These are phyloP conservation scores for Hordeum pubiflorum DNA, from an alignment of 202 grass and related monocot genomes.

Conservation along the genomic window DNA sequence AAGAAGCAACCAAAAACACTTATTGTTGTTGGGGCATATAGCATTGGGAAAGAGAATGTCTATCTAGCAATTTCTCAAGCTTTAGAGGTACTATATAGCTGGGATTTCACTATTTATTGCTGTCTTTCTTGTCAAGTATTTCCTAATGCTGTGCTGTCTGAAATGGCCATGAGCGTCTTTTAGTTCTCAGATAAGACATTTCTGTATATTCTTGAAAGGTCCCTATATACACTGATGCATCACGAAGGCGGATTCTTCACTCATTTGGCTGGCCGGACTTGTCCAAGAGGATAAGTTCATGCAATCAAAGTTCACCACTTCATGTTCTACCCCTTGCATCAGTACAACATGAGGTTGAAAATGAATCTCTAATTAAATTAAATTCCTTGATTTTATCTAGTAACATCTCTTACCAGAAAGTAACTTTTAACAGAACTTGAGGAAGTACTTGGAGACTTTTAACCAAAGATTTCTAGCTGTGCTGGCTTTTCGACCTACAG, in stretches of 20 bases:
- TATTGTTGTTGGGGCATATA: constrained; percentile 77
- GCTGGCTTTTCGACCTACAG: constrained; percentile 79
- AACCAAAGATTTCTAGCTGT: constrained; percentile 48
- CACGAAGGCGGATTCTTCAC: constrained; percentile 64
- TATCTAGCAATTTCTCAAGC: constrained; percentile 65
- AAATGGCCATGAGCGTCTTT: not conserved
- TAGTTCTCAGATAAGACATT: constrained; percentile 5
- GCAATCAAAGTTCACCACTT: constrained; percentile 44
- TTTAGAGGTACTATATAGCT: constrained; percentile 38
- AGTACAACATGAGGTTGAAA: constrained; percentile 50
- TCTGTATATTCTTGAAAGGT: constrained; percentile 38
- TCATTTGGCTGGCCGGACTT: constrained; percentile 65
- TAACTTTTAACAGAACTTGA: constrained; percentile 45
- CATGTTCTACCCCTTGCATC: constrained; percentile 73
- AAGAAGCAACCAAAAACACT: constrained; percentile 67
- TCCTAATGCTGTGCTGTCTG: not conserved
- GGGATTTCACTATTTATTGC: not conserved
- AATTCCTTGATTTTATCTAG: not conserved
- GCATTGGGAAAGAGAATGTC: constrained; percentile 74
- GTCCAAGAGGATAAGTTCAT: constrained; percentile 49
- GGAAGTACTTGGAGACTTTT: constrained; percentile 49
- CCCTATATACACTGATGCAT: constrained; percentile 65
- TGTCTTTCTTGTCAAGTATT: not conserved
- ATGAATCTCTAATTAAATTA: constrained; percentile 14
- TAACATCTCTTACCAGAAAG: constrained; percentile 20